Conservation (phyloP, 2,329 filamentous ascomycete species). For the Fusarium camptoceras region DNA sequence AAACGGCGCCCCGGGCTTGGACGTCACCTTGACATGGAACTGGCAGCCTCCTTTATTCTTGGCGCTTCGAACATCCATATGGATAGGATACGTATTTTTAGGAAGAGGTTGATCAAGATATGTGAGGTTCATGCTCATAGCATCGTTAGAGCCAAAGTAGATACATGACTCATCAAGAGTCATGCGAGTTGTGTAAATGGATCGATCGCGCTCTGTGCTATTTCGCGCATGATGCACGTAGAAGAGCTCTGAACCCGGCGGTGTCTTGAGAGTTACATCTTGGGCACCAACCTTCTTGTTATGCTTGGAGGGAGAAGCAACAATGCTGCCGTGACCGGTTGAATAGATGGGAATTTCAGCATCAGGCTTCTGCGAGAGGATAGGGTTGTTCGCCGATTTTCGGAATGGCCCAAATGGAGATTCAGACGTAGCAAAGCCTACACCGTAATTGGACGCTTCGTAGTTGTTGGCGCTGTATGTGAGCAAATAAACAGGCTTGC, state of each 20-base stretch:
- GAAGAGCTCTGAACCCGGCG: constrained; percentile 49
- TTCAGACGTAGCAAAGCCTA: constrained; percentile 50
- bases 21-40: constrained; percentile 15
- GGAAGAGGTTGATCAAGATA: constrained; percentile 50
- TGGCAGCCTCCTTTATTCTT: background rate
- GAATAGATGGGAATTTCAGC: constrained; percentile 49
- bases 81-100: constrained; percentile 47
- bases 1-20: constrained; percentile 24
- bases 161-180: constrained; percentile 39
- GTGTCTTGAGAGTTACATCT: constrained; percentile 49
- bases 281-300: constrained; percentile 44
- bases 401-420: constrained; percentile 51
- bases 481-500: constrained; percentile 46
- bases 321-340: constrained; percentile 52
- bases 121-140: constrained; percentile 48
- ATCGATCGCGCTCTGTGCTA: constrained; percentile 42
- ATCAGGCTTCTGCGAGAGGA: constrained; percentile 49
- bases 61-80: constrained; percentile 32
- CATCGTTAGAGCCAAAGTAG: constrained; percentile 46
- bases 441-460: constrained; percentile 53
- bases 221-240: constrained; percentile 53
- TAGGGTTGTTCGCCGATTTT: constrained; percentile 49
- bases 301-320: constrained; percentile 47
- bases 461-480: constrained; percentile 50
- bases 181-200: constrained; percentile 52